Base-by-base conservation (phyloP, 2,329 filamentous ascomycete genomes). In the Corniculantispora saksenae region DNA sequence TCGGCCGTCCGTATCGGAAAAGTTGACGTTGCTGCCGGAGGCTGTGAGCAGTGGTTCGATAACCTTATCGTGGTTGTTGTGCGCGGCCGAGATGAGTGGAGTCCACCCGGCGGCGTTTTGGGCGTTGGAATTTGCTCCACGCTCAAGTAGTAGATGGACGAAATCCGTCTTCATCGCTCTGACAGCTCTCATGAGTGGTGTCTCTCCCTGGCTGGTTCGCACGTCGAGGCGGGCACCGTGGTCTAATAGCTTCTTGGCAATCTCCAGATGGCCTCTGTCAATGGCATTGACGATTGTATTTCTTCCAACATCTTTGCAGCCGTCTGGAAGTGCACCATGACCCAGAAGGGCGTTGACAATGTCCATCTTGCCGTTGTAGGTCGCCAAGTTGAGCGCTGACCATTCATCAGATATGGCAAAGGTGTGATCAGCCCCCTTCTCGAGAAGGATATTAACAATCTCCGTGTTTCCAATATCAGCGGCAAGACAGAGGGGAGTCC, bases 351-450 rank as follows among this genome's bases (percentile, higher is more conserved):
- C 10, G 35, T 63, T 51, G 2, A 63, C 53, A n/a, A 63, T 29
- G 3, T 10, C 12, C 21, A 56, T 45, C 3, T 67, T 58, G 50
- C 67, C 68, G 10, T 63, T 56, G 53, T 63, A 63, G 40, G 74
- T 73, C 40, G 70, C 67, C 61, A 78, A 76, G 25, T 73, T 75
- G 60, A 74, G 68, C 12, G 50, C 67, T 59, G 21, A 64, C 67
- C 35, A 70, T 21, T 54, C 47, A 7, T 63, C 67, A 61, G 69
- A 69, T 2, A 69, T 67, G 10, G 67, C 66, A 50, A 67, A 61
- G 47, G 72, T 69, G 53, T 70, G 68, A 68, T 75, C 73, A 66
- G 72, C 73, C 61, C 74, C 76, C 3, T 70, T 29, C 17, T 54
- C 38, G 9, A 69, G 61, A n/a, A 69, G 61, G 3, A 56, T 48